phyloP scores from a whole-genome alignment of 768 basidiomycete genomes.

The Rhizopogon vesiculosus region DNA sequence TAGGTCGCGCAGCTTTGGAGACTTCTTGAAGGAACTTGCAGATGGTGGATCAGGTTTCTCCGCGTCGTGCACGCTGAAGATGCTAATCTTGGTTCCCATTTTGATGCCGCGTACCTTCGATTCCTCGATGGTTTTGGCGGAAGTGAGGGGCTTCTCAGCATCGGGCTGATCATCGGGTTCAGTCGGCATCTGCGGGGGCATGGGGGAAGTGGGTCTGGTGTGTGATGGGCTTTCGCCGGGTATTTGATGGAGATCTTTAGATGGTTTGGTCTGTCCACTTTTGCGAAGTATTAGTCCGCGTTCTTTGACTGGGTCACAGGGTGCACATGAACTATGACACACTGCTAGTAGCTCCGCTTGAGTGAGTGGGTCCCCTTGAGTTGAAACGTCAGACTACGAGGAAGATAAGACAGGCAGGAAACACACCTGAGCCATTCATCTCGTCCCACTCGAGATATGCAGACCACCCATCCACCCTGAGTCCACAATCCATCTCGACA shows the following conservation, averaged over 20 bases:
- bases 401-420: conserved; percentile 10
- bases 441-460: conserved; percentile 64
- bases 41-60: conserved; percentile 59
- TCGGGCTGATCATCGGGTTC: conserved; percentile 34
- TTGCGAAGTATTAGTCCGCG: conserved; percentile 73
- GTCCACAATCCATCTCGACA: conserved; percentile 61
- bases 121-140: conserved; percentile 21
- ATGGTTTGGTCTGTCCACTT: conserved; percentile 34
- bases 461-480: conserved; percentile 89
- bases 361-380: conserved; percentile 59
- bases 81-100: conserved; percentile 89
- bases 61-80: conserved; percentile 83
- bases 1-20: conserved; percentile 85
- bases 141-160: conserved; percentile 23
- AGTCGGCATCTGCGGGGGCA: conserved; percentile 10
- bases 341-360: conserved; percentile 74
- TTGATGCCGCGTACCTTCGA: conserved; percentile 37
- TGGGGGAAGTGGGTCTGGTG: conserved; percentile 32
- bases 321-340: conserved; percentile 67
- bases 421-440: conserved; percentile 48
- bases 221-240: conserved; percentile 40
- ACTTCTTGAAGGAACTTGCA: conserved; percentile 31
- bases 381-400: background rate
- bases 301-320: conserved; percentile 76
- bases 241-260: conserved; percentile 39